Conservation (phyloP, 2,329 filamentous ascomycete species). For the Dryadomyces quercus-mongolicae region DNA sequence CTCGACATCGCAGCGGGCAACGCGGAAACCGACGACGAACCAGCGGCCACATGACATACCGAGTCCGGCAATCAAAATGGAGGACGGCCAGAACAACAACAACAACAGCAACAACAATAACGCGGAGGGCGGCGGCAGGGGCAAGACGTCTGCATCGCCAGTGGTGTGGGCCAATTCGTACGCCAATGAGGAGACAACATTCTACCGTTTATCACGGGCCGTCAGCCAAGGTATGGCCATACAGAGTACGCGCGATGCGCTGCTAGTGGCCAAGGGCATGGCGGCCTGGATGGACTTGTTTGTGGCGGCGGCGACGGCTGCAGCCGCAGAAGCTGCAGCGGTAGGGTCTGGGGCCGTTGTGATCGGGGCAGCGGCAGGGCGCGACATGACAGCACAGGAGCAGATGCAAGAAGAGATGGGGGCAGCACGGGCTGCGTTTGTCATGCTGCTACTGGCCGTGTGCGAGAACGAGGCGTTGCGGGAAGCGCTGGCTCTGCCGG, state of each 20-base stretch:
- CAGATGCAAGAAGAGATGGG: constrained; percentile 45
- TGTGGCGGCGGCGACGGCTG: constrained; percentile 34
- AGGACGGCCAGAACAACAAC: constrained; percentile 7
- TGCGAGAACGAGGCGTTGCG: constrained; percentile 48
- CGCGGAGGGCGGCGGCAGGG: constrained; percentile 8
- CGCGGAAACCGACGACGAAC: constrained; percentile 11
- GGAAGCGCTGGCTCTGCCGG: constrained; percentile 36
- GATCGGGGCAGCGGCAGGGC: not conserved
- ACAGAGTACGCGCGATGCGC: constrained; percentile 30
- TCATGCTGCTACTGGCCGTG: constrained; percentile 48
- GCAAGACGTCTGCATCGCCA: constrained; percentile 9
- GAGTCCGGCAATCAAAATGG: not conserved
- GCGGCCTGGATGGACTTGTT: constrained; percentile 49
- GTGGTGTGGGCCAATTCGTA: constrained; percentile 45
- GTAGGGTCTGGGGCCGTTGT: constrained; percentile 28
- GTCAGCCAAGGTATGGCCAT: constrained; percentile 49
- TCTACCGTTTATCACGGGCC: constrained; percentile 83
- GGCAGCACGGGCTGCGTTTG: constrained; percentile 48
- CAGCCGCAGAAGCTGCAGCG: constrained; percentile 24
- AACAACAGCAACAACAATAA: constrained; percentile 6
- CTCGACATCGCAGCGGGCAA: constrained; percentile 36
- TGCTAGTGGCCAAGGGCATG: constrained; percentile 36
- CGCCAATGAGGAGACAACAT: constrained; percentile 72
- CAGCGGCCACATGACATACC: too few relatives aligned
- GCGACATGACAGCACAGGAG: constrained; percentile 14